A percentile compares a stretch with the other conserved stretches of the same genome.
Conservation (phyloP, 352 stramenopile genomes). For the Phytophthora macrochlamydospora region DNA sequence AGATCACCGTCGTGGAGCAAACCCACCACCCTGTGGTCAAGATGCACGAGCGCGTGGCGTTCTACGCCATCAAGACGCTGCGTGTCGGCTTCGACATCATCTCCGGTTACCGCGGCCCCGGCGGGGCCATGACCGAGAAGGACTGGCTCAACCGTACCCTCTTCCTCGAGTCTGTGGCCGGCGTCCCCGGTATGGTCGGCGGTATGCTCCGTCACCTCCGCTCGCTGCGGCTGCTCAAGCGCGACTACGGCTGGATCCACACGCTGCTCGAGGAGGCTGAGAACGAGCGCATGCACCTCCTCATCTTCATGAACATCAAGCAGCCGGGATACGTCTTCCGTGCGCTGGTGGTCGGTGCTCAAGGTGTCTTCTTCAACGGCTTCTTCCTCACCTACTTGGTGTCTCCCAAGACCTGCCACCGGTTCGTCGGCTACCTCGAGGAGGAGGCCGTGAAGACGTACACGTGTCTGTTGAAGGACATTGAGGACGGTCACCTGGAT, state of each 20-base stretch:
- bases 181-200: constrained; percentile 80
- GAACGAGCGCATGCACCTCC: constrained; percentile 95
- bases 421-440: constrained; percentile 94
- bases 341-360: constrained; percentile 76
- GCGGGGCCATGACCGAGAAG: constrained; percentile 60
- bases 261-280: constrained; percentile 94
- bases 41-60: constrained; percentile 45
- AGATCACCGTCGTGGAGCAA: constrained; percentile 37
- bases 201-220: constrained; percentile 81
- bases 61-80: constrained; percentile 43
- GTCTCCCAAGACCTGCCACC: constrained; percentile 88
- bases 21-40: constrained; percentile 43
- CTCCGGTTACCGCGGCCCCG: constrained; percentile 62
- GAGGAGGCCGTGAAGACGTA: constrained; percentile 93
- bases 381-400: constrained; percentile 90
- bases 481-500: constrained; percentile 82
- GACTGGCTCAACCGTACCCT: constrained; percentile 73
- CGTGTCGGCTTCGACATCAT: constrained; percentile 57
- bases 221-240: constrained; percentile 80
- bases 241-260: constrained; percentile 92
- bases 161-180: constrained; percentile 83
- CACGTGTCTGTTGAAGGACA: constrained; percentile 90
- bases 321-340: constrained; percentile 83
- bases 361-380: constrained; percentile 87
- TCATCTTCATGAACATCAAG: constrained; percentile 92